Base-by-base conservation (phyloP, 768 basidiomycete genomes). In the Hydnomerulius pinastri region DNA sequence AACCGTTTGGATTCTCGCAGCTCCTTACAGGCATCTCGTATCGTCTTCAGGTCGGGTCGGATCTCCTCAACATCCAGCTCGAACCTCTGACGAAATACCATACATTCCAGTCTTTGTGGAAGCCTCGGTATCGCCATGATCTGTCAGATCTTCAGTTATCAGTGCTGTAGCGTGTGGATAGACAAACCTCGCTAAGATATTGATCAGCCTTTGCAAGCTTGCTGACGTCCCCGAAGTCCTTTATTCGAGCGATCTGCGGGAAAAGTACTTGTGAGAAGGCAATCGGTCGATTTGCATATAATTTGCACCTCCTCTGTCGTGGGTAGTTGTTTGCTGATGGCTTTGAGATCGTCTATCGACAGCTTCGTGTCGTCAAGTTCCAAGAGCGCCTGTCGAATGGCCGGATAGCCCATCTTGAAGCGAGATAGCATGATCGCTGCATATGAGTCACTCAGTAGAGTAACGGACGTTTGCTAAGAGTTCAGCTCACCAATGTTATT, bases 51-150 rank as follows among this genome's bases (percentile, higher is more conserved):
- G 52, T 96, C 92, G 0, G 91, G 90, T 18, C 86, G 79, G 30
- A 90, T 77, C 71, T 98, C 93, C 51, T 84, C 89, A 28, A 93
- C 76, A 35, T 92, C 90, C 37, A 92, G 63, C 42, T 94, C 90
- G 12, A 96, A 76, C 55, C 82, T 84, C n/a, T 82, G 78, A 10
- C 91, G 82, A 65, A 88, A 95, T 11, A 92, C 62, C 87, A 96
- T 93, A 61, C 85, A 88, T 4, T 87, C 82, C 21, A 94, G 63
- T 5, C 94, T 81, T 54, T 86, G 78, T 3, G 79, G 62, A 9
- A 96, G 77, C 20, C 90, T 77, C 2, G 92, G 90, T 29, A 96
- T 85, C 1, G 71, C 70, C 74, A 86, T 86, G 46, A 95, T 87
- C 90, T 94, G 38, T 10, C 18, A 35, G 4, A n/a, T 23, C 15